Base-by-base conservation (phyloP, 2,329 filamentous ascomycete species). In the Colletotrichum gigasporum region DNA sequence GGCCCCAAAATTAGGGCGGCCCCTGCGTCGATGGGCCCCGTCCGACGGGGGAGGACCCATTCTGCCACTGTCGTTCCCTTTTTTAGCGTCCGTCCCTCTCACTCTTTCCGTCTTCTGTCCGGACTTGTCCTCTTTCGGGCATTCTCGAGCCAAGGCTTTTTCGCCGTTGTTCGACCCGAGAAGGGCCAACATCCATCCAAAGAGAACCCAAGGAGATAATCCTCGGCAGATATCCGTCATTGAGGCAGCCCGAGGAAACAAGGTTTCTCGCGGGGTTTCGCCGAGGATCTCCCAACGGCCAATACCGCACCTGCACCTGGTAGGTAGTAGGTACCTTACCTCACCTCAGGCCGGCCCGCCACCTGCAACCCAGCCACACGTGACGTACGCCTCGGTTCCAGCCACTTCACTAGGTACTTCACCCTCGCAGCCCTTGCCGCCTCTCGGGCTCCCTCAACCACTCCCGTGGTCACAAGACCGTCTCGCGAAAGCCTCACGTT, bases 331-430 rank as follows among this genome's bases (percentile, higher is more conserved):
- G n/a, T n/a, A n/a, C n/a, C n/a, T n/a, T n/a, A 3, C 16, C 22
- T 8, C 41, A 54, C 20, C 48, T 16, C 22, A 53, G 28, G n/a
- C n/a, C 32, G 51, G 37, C 24, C 44, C 39, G 48, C 41, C 34
- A 50, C 56, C 24, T 11, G 24, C 30, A 22, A 30, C 56, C 48
- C 50, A 65, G 62, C 62, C 62, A 61, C 56, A 61, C 35, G 48
- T 62, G 61, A 64, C 56, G 61, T 41, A 54, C 48, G 47, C 41
- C 56, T 54, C 48, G 37, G 24, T 64, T 62, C 62, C 62, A 61
- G 62, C 56, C 62, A 55, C 62, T 51, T 32, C 37, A n/a, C 44
- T 28, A 22, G 26, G 47, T 52, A 20, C 37, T 41, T 28, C 34
- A 14, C 32, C 22, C 45, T 34, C 5, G 47, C 11, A 26, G 6